Percentiles rank a stretch among this genome's conserved stretches.
Conservation (phyloP, 495 filamentous ascomycete genomes). For the Hypoxylon perforatum region DNA sequence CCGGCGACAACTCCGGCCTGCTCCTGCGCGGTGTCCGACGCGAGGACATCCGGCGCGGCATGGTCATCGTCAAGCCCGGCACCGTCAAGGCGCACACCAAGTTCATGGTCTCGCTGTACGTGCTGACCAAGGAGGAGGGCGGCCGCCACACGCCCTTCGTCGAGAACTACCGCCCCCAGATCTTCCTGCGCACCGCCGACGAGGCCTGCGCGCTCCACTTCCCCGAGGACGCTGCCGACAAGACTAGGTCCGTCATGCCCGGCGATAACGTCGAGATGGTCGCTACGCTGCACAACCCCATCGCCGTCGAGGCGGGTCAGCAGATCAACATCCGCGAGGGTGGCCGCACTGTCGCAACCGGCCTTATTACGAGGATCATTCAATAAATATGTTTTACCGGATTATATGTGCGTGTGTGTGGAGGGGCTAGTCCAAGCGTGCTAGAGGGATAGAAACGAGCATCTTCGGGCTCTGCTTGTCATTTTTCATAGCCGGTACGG, state of each 20-base stretch:
- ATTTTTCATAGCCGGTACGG: constrained; percentile 33
- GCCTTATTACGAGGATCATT: constrained; percentile 86
- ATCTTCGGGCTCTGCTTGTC: constrained; percentile 31
- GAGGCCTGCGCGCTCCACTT: constrained; percentile 84
- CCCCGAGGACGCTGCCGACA: constrained; percentile 79
- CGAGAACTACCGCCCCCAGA: constrained; percentile 93
- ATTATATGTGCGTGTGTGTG: too few species aligned
- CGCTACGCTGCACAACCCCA: constrained; percentile 78
- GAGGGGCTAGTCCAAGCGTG: constrained; percentile 24
- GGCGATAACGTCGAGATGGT: constrained; percentile 99
- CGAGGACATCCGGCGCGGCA: constrained; percentile 92
- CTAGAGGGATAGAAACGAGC: constrained; percentile 37
- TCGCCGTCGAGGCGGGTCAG: constrained; percentile 88
- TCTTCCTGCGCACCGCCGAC: constrained; percentile 94
- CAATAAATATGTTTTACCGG: constrained; percentile 60
- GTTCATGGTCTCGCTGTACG: constrained; percentile 95
- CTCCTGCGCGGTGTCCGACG: constrained; percentile 93
- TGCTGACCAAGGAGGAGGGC: constrained; percentile 96
- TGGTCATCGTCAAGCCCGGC: constrained; percentile 87
- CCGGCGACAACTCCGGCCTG: constrained; percentile 98
- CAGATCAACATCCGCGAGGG: constrained; percentile 97
- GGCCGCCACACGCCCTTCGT: constrained; percentile 94
- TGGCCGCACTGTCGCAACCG: constrained; percentile 92
- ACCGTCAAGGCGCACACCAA: constrained; percentile 82
- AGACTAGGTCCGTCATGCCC: constrained; percentile 86